phyloP scores from a whole-genome alignment of 2,329 filamentous ascomycete genomes.

The Sordariomycetes sp. region DNA sequence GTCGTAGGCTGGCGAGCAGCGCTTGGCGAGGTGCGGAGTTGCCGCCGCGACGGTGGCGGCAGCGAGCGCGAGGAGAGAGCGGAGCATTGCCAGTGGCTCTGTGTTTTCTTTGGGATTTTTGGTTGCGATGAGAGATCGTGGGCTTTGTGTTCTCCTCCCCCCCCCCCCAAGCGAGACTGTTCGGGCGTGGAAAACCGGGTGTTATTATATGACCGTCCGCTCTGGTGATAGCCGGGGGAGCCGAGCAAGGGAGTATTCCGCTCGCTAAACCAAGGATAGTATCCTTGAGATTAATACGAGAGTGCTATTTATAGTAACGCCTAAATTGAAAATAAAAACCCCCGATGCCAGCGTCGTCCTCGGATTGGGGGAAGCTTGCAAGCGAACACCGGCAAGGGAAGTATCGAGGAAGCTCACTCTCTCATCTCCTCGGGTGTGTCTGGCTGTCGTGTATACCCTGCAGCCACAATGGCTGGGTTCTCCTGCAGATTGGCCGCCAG shows the following conservation, averaged over 20 bases:
- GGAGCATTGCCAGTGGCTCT: not conserved
- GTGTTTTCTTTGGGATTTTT: not conserved
- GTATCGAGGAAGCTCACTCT: not conserved
- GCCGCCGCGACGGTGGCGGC: not conserved
- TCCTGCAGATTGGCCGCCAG: slow-evolving; percentile 34
- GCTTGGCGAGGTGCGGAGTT: slow-evolving; percentile 7
- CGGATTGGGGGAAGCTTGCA: not conserved
- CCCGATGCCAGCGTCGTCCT: not conserved
- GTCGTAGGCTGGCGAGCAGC: slow-evolving; percentile 13
- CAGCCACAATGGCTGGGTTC: slow-evolving; percentile 38
- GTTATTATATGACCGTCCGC: no score
- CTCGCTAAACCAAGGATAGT: not conserved
- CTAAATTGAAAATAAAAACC: not conserved
- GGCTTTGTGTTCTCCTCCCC: no score
- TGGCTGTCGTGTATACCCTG: slow-evolving; percentile 41
- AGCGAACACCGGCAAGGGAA: no score
- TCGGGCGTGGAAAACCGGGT: no score
- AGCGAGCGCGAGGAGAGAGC: not conserved
- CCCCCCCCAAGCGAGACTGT: no score
- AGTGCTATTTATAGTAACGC: not conserved
- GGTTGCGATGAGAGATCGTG: not conserved
- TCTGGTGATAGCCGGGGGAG: not conserved
- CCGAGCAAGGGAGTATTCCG: not conserved
- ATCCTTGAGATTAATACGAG: not conserved
- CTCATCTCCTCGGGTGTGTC: slow-evolving; percentile 29